Evolutionary conservation across 306 rosid species (phyloP), one percentile per base, ranked within the genome.

Genomic region (Cajanus cajan): DNA sequence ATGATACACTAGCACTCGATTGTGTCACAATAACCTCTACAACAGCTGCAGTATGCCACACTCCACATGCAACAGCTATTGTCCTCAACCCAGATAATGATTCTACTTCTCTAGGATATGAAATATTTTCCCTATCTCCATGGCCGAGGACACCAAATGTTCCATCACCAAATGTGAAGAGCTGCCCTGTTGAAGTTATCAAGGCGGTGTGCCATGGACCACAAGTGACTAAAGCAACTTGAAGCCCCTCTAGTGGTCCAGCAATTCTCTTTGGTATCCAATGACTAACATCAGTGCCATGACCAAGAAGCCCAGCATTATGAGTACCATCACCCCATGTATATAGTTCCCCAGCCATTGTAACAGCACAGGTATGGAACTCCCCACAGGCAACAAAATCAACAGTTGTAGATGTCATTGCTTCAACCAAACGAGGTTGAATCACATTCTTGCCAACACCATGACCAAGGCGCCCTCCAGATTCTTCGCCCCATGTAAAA

Each of bases 191-290:
- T 71, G 98, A 91, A 78, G 94, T 91, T 74, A 95, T 78, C 88
- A 95, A 71, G 64, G 98, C 98, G 2, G 98, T 92, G 79, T 95
- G 98, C 98, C 98, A 95, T 1, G 98, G 98, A 83, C 98, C 98
- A 78, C 98, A 95, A 39, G 94, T 86, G 75, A 95, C 98, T 24
- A 91, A 85, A 75, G 98, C 94, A 77, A 95, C 88, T 87, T 92
- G 94, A 79, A 91, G 92, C 62, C 91, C 97, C 87, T 95, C 98
- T 51, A 95, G 91, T 39, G 98, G 94, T 80, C 98, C 98, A 0
- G 97, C 80, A 31, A 95, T 85, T 84, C 98, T 88, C 93, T 91
- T 95, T 33, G 98, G 98, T 84, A 95, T 92, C 98, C 98, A 95
- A 70, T 95, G 98, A 81, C 98, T 95, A 70, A 90, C 89, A 81